Percentiles rank a stretch among this genome's conserved stretches.
Evolutionary conservation across 2,329 filamentous ascomycete genomes (phyloP).

Genomic region (Chaetomium sp.): DNA sequence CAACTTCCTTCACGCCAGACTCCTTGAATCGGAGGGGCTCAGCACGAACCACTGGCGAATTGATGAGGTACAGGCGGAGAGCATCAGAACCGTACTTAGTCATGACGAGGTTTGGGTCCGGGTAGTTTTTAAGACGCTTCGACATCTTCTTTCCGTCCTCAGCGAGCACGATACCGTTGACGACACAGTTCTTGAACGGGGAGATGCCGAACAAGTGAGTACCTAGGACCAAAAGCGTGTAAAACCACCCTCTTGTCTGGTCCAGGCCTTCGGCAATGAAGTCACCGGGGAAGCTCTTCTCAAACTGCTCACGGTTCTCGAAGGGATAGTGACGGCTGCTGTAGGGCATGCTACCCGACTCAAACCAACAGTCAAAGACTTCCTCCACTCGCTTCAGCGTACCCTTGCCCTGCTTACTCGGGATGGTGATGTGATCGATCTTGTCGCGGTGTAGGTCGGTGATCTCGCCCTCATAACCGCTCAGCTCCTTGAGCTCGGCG

Average conservation of each 20-base stretch:
- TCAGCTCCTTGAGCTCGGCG: conserved; percentile 75
- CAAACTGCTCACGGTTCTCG: conserved; percentile 75
- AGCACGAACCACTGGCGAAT: conserved; percentile 88
- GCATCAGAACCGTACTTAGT: conserved; percentile 86
- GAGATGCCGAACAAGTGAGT: conserved; percentile 79
- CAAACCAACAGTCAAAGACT: conserved; percentile 93
- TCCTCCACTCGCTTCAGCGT: conserved; percentile 74
- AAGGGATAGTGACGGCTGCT: conserved; percentile 89
- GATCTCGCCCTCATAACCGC: conserved; percentile 77
- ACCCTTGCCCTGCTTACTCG: conserved; percentile 81
- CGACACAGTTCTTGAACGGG: conserved; percentile 93
- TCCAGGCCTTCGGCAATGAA: conserved; percentile 87
- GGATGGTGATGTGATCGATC: conserved; percentile 90
- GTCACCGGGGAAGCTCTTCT: conserved; percentile 78
- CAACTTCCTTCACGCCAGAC: conserved; percentile 85
- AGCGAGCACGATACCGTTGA: conserved; percentile 88
- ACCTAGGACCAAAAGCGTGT: conserved; percentile 81
- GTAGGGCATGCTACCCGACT: conserved; percentile 94
- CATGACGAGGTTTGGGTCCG: conserved; percentile 78
- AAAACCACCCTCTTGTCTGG: conserved; percentile 96
- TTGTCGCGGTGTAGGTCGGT: conserved; percentile 87
- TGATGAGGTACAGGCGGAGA: conserved; percentile 90
- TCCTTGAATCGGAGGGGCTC: conserved; percentile 91
- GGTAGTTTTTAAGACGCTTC: conserved; percentile 93
- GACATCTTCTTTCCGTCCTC: conserved; percentile 99